Percentiles rank a stretch among this genome's conserved stretches.
Conservation (phyloP, 495 filamentous ascomycete species). For the Penicillium arizonense region DNA sequence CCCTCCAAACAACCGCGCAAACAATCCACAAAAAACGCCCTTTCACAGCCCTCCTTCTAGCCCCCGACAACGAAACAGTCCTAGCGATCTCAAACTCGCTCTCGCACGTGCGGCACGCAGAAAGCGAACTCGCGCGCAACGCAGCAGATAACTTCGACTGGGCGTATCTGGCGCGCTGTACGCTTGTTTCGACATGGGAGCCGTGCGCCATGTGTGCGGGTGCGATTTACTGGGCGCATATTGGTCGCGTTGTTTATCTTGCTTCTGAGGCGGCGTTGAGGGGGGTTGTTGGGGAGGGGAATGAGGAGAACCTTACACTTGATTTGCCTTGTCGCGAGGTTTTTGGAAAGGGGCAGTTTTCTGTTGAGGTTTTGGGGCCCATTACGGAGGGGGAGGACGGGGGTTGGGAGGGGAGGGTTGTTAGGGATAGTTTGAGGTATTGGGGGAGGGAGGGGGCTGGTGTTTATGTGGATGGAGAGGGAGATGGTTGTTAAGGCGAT, state of each 20-base stretch:
- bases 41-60: conserved; percentile 48
- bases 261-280: conserved; percentile 48
- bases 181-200: conserved; percentile 55
- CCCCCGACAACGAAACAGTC: conserved; percentile 48
- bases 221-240: conserved; percentile 54
- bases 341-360: conserved; percentile 42
- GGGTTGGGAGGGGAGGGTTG: conserved; percentile 42
- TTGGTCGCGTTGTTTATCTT: conserved; percentile 52
- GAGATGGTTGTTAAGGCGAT: no score
- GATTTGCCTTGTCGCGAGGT: conserved; percentile 48
- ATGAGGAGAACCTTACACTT: conserved; percentile 54
- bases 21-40: conserved; percentile 44
- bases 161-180: conserved; percentile 48
- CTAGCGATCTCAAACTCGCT: conserved; percentile 48
- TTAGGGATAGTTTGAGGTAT: conserved; percentile 44
- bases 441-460: conserved; percentile 32
- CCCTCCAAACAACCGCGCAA: conserved; percentile 39
- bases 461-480: not conserved
- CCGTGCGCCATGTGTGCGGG: conserved; percentile 55
- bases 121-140: conserved; percentile 48
- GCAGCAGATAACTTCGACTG: conserved; percentile 50
- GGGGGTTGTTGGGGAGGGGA: conserved; percentile 43
- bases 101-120: conserved; percentile 56
- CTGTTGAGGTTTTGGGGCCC: conserved; percentile 49
- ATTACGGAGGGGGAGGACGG: conserved; percentile 15